Base-by-base conservation (phyloP, 257 asterid species). In the Solanum bulbocastanum region DNA sequence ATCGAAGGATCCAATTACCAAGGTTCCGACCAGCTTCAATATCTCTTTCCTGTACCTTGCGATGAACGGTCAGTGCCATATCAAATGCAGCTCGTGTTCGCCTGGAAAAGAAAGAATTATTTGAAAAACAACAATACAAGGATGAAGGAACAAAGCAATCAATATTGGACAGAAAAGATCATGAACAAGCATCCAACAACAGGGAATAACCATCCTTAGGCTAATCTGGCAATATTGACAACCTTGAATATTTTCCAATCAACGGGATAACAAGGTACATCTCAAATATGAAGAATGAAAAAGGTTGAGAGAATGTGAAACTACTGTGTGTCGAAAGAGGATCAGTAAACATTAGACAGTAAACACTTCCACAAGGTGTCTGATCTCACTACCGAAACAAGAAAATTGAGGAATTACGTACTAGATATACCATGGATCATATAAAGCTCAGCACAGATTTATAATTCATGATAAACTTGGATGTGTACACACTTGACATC, bases 21-120 rank as follows among this genome's bases (percentile, higher is more conserved):
- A 97, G 88, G 91, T 92, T 96, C 83, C 95, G 93, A 72, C 99
- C 99, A 84, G 93, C 98, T 91, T 96, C 98, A 84, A 96, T 92
- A 83, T 97, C 99, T 88, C 96, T 95, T 86, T 93, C 95, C 88
- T 96, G 99, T 89, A 97, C 86, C 90, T 85, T 94, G 86, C 52
- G 92, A 87, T 97, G 98, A 88, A 94, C 93, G 84, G 15, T 94
- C 92, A 97, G 93, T 36, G 98, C 99, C 87, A 90, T 42, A 62
- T 95, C 96, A 90, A 97, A 97, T 85, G 90, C 92, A 89, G 82
- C 88, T 23, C 99, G 91, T 66, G 96, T 97, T 86, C 96, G 97
- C 87, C 99, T 97, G 96, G 81, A 88, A 90, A 83, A 84, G 79
- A 0, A 86, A 68, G n/a, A 88, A 27, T 69, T 71, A 84, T 39